A percentile compares a stretch with the other conserved stretches of the same genome.
Conservation (phyloP, 805 yeast species). For the Saccharomycopsis capsularis region DNA sequence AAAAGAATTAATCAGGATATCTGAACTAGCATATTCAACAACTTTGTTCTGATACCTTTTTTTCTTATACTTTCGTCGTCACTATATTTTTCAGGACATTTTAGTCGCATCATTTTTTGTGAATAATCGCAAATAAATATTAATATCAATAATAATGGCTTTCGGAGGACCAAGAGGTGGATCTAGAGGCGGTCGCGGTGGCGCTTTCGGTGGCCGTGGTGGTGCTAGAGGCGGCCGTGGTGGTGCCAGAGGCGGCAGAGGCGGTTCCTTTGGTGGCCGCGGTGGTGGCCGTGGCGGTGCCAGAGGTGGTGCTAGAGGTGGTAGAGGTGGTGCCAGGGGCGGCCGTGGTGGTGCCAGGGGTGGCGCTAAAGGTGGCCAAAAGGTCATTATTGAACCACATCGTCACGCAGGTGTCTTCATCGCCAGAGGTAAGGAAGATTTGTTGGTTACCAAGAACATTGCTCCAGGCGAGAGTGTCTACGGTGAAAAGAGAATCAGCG, state of each 20-base stretch:
- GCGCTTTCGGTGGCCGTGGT: slow-evolving; percentile 28
- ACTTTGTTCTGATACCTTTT: no score
- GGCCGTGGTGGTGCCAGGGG: slow-evolving; percentile 68
- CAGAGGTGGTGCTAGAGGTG: slow-evolving; percentile 51
- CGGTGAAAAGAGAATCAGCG: slow-evolving; percentile 93
- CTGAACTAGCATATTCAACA: no score
- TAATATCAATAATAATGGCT: slow-evolving; percentile 13
- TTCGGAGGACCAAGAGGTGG: slow-evolving; percentile 36
- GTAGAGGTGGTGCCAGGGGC: slow-evolving; percentile 48
- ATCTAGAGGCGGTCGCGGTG: slow-evolving; percentile 31
- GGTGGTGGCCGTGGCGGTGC: slow-evolving; percentile 54
- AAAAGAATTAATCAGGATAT: no score
- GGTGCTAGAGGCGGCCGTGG: slow-evolving; percentile 44
- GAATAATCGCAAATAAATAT: no score
- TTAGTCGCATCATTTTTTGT: no score
- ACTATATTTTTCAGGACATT: no score
- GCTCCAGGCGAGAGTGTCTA: slow-evolving; percentile 99
- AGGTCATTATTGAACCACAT: slow-evolving; percentile 96
- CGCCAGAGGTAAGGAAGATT: slow-evolving; percentile 99
- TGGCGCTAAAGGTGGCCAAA: slow-evolving; percentile 88
- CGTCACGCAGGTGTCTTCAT: slow-evolving; percentile 98
- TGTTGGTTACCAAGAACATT: slow-evolving; percentile 90
- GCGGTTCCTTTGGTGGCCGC: slow-evolving; percentile 42
- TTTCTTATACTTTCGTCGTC: no score
- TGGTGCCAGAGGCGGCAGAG: slow-evolving; percentile 38